Percentiles rank a stretch among this genome's conserved stretches.
phyloP scores from a whole-genome alignment of 768 basidiomycete genomes.

The Gloeophyllum trabeum region DNA sequence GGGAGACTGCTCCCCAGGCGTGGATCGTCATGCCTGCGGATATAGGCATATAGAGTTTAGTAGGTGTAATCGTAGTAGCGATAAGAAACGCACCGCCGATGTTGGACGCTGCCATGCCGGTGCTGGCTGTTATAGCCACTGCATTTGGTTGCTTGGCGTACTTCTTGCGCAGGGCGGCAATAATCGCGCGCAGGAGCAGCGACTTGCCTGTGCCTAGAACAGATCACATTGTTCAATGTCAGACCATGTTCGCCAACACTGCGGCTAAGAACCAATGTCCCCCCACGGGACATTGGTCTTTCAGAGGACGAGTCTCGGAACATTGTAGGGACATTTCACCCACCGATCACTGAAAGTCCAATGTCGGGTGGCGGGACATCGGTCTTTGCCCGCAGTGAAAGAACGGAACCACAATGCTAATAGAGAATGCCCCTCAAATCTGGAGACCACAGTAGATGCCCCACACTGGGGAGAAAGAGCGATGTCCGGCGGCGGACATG shows the following conservation, averaged over 20 bases:
- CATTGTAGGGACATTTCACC: no score
- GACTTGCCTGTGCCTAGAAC: constrained; percentile 58
- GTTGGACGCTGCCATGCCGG: constrained; percentile 59
- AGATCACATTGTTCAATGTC: background rate
- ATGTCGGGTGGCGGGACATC: no score
- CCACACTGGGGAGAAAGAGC: no score
- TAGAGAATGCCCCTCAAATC: no score
- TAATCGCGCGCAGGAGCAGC: constrained; percentile 45
- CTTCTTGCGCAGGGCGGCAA: constrained; percentile 36
- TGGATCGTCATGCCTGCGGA: constrained; percentile 43
- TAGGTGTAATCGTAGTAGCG: constrained; percentile 27
- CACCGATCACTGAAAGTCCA: no score
- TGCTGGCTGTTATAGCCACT: constrained; percentile 48
- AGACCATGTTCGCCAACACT: background rate
- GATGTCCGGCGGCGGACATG: no score
- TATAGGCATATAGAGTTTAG: background rate
- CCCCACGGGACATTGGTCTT: background rate
- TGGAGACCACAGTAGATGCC: no score
- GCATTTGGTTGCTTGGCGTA: constrained; percentile 28
- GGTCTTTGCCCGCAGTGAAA: no score
- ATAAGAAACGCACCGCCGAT: constrained; percentile 36
- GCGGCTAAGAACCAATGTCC: background rate
- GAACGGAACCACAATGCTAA: no score
- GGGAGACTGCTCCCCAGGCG: constrained; percentile 48
- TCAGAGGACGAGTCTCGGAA: no score